These are phyloP conservation scores for Neobulgaria alba DNA, from an alignment of 2,329 filamentous ascomycete genomes.

Conservation along the genomic window DNA sequence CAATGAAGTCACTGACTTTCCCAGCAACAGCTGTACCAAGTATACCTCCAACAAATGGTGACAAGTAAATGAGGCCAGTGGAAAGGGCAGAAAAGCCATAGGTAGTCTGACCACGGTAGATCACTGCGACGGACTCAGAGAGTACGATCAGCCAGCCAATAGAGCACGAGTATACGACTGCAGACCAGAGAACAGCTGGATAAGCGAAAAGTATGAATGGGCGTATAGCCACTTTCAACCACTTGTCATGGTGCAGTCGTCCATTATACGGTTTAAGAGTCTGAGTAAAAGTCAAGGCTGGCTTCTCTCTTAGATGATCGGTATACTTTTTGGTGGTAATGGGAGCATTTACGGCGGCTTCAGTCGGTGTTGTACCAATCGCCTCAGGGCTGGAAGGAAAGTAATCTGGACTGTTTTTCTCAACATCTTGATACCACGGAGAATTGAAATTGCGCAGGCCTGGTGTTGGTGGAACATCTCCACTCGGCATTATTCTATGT, in stretches of 20 bases:
- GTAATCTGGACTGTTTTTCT: slow-evolving; percentile 14
- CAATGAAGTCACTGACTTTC: slow-evolving; percentile 76
- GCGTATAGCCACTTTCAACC: slow-evolving; percentile 67
- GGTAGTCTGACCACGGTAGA: slow-evolving; percentile 59
- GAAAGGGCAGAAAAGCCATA: slow-evolving; percentile 80
- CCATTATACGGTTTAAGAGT: slow-evolving; percentile 73
- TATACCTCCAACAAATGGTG: slow-evolving; percentile 80
- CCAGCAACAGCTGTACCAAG: slow-evolving; percentile 89
- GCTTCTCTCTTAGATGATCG: slow-evolving; percentile 54
- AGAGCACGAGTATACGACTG: slow-evolving; percentile 76
- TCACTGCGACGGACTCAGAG: slow-evolving; percentile 74
- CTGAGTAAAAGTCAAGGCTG: slow-evolving; percentile 62
- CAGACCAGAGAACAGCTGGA: slow-evolving; percentile 82
- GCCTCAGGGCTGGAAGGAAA: neutral
- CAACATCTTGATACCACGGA: slow-evolving; percentile 27
- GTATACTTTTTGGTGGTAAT: slow-evolving; percentile 48
- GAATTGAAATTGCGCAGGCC: slow-evolving; percentile 32
- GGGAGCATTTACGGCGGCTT: neutral
- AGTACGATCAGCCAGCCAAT: slow-evolving; percentile 94
- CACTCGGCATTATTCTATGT: slow-evolving; percentile 3
- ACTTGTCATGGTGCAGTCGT: slow-evolving; percentile 67
- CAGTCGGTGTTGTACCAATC: no score
- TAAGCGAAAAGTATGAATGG: slow-evolving; percentile 85
- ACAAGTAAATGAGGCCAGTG: slow-evolving; percentile 80
- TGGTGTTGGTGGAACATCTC: slow-evolving; percentile 24